Percentiles rank a stretch among this genome's conserved stretches.
Conservation (phyloP, 768 basidiomycete genomes). For the Hemileccinum rubropunctum region DNA sequence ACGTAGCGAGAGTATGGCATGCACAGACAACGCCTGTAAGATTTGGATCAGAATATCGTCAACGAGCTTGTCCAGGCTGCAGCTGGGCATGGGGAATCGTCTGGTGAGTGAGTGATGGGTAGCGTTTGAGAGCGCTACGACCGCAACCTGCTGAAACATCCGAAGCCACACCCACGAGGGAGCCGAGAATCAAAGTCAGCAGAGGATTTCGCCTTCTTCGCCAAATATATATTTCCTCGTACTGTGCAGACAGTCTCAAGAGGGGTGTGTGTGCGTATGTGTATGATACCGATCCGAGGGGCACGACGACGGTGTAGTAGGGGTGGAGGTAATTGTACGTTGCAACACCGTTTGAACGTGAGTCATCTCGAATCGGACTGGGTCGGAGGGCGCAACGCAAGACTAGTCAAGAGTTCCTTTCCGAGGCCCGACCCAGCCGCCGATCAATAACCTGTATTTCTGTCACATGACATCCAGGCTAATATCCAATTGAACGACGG, state of each 20-base stretch:
- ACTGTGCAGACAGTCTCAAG: background rate
- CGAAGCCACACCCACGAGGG: background rate
- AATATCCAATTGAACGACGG: no score
- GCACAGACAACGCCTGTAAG: conserved; percentile 12
- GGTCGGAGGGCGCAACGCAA: background rate
- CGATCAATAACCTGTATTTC: no score
- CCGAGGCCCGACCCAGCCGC: background rate
- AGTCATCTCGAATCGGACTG: background rate
- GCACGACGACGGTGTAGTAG: background rate
- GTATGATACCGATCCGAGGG: background rate
- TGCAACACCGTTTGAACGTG: background rate
- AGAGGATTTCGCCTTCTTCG: background rate
- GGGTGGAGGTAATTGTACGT: background rate
- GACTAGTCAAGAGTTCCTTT: background rate
- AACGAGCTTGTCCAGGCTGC: conserved; percentile 22
- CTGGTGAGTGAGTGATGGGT: background rate
- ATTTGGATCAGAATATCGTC: conserved; percentile 28
- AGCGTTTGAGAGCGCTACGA: conserved; percentile 5
- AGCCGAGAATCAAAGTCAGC: background rate
- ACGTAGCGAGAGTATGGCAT: conserved; percentile 22
- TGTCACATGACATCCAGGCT: no score
- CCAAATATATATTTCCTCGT: conserved; percentile 1
- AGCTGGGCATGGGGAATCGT: background rate
- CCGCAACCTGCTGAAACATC: background rate
- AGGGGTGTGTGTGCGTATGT: background rate